phyloP scores from a whole-genome alignment of 2,329 filamentous ascomycete species.

The Blastomyces gilchristii region DNA sequence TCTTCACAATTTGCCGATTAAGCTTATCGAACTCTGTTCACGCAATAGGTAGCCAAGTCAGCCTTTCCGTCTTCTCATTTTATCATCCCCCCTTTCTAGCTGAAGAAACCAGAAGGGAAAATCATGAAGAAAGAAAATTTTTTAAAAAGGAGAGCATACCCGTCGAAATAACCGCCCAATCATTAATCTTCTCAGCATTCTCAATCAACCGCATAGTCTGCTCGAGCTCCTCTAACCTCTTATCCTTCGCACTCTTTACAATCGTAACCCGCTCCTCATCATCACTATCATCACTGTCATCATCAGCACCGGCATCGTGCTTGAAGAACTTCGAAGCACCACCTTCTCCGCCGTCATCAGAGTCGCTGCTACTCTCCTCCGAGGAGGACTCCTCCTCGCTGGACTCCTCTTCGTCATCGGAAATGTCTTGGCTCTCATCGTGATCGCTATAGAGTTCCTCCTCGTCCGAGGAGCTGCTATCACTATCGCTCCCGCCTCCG shows the following conservation, averaged over 20 bases:
- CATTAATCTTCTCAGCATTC: slow-evolving; percentile 93
- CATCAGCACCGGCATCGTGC: slow-evolving; percentile 38
- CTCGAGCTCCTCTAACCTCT: slow-evolving; percentile 89
- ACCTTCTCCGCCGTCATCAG: slow-evolving; percentile 45
- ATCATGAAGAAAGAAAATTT: neutral
- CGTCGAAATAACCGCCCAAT: slow-evolving; percentile 86
- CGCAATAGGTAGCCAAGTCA: slow-evolving; percentile 14
- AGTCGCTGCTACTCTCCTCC: slow-evolving; percentile 37
- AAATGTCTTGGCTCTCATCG: slow-evolving; percentile 47
- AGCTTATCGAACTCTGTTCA: slow-evolving; percentile 81
- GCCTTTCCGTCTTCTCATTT: slow-evolving; percentile 9
- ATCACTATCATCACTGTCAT: slow-evolving; percentile 70
- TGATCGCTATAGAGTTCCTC: slow-evolving; percentile 83
- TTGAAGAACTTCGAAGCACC: slow-evolving; percentile 81
- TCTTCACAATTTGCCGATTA: slow-evolving; percentile 73
- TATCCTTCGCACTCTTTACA: slow-evolving; percentile 97
- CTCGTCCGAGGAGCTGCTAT: slow-evolving; percentile 86
- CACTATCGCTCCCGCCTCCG: slow-evolving; percentile 88
- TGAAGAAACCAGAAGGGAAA: neutral
- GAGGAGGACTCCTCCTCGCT: slow-evolving; percentile 48
- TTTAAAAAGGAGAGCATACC: slow-evolving; percentile 48
- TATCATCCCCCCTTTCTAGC: neutral
- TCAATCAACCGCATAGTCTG: slow-evolving; percentile 82
- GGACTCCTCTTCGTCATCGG: slow-evolving; percentile 41
- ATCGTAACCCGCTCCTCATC: slow-evolving; percentile 77